phyloP scores from a whole-genome alignment of 2,329 filamentous ascomycete genomes.

The Pestalotiopsis fici region DNA sequence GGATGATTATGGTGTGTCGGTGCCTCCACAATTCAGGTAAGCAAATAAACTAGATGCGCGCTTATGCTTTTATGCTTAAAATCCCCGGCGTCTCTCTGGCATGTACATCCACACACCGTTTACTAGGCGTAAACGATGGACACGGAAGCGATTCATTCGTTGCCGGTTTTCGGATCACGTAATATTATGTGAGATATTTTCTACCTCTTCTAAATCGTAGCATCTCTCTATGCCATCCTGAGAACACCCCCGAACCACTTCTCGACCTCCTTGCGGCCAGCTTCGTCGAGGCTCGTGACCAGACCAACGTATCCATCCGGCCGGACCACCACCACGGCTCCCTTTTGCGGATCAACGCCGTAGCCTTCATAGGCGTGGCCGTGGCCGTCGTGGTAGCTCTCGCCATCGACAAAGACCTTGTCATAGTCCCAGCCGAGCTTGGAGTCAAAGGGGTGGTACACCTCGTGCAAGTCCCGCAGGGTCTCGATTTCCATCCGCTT shows the following conservation, averaged over 20 bases:
- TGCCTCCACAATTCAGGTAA: too few species aligned
- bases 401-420: constrained; percentile 57
- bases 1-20: too few species aligned
- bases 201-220: background rate
- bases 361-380: constrained; percentile 56
- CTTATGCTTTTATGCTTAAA: too few species aligned
- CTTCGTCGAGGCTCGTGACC: constrained; percentile 33
- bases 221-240: background rate
- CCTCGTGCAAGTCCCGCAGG: constrained; percentile 48
- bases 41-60: too few species aligned
- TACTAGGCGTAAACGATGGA: too few species aligned
- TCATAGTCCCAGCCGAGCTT: constrained; percentile 56
- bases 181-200: background rate
- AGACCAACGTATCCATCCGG: constrained; percentile 68
- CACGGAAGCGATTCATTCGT: background rate
- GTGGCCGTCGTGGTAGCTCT: constrained; percentile 53
- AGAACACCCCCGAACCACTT: constrained; percentile 22
- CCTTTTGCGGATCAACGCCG: constrained; percentile 55
- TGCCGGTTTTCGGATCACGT: background rate
- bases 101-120: too few species aligned
- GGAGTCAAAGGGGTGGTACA: constrained; percentile 47
- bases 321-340: constrained; percentile 60
- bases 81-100: too few species aligned
- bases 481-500: constrained; percentile 49
- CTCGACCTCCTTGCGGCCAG: constrained; percentile 19